Evolutionary conservation across 106 monocot genomes (phyloP), one percentile per base, ranked within the genome.

Genomic region (Dendrobium nobile): DNA sequence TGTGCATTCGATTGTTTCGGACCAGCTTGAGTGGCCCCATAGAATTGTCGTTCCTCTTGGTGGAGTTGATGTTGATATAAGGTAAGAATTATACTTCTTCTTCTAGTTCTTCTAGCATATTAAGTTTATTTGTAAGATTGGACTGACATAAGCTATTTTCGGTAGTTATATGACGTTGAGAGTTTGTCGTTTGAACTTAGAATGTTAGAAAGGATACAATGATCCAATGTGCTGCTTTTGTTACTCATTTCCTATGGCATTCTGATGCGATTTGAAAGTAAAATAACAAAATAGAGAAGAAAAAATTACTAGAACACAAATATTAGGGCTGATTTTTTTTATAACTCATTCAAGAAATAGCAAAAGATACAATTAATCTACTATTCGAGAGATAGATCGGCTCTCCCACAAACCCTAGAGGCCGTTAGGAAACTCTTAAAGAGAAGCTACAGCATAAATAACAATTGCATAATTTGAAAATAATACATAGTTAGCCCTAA

Each of bases 21-120:
- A 98, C 79, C 86, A 86, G 86, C 94, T 98, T n/a, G 82, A 94
- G 80, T 98, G 97, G 97, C 97, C 97, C 19, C 97, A 98, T 79
- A 92, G 97, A 79, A 91, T 98, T 80, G 92, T 98, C 61, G 94
- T 98, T 84, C 92, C 97, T 77, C 85, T 98, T 78, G 96, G 95
- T 70, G 95, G 96, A 54, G 88, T 91, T 54, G 85, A 82, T 82
- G 92, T 94, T 42, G 97, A 98, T 73, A 89, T 81, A 75, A 98
- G 97, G 97, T 88, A 83, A 13, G 59, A 75, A 73, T 58, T 48
- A 44, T 28, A 15, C 17, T 76, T 78, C 19, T 44, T 42, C 22
- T 74, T 44, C 8, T 44, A 74, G 43, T 74, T 74, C 5, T 33
- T 41, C 5, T 18, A 7, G 42, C 43, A 74, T 70, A 16, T 70